Conservation (phyloP, 2,329 filamentous ascomycete genomes). For the Fusarium decemcellulare region DNA sequence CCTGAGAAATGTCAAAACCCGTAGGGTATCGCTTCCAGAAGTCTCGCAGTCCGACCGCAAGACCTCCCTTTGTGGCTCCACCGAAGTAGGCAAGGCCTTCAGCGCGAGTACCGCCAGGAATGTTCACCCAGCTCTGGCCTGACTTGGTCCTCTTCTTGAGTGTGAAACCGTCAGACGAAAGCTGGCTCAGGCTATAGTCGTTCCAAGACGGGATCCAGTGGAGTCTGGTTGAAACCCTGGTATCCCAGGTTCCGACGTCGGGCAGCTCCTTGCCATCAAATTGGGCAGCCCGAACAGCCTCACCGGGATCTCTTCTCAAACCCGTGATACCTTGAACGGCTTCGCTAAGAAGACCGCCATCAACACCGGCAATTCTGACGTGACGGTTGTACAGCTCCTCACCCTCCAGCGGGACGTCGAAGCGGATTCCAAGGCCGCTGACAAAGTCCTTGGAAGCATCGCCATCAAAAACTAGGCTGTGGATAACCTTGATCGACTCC, state of each 20-base stretch:
- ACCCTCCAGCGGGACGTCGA: constrained; percentile 66
- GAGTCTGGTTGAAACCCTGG: constrained; percentile 60
- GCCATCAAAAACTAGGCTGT: constrained; percentile 70
- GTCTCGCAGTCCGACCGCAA: constrained; percentile 70
- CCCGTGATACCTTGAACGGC: constrained; percentile 73
- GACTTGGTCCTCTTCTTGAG: constrained; percentile 72
- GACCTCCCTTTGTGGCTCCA: constrained; percentile 68
- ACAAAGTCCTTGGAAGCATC: constrained; percentile 65
- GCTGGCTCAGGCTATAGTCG: constrained; percentile 69
- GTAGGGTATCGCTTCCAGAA: constrained; percentile 77
- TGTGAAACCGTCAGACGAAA: constrained; percentile 72
- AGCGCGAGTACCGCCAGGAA: constrained; percentile 68
- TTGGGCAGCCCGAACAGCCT: constrained; percentile 63
- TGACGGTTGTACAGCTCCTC: constrained; percentile 72
- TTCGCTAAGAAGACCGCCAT: constrained; percentile 70
- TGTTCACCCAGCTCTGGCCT: constrained; percentile 71
- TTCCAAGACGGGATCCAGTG: constrained; percentile 72
- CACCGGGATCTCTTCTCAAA: constrained; percentile 67
- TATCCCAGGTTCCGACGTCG: constrained; percentile 61
- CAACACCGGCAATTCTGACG: constrained; percentile 67
- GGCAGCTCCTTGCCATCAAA: constrained; percentile 62
- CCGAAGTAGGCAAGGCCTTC: constrained; percentile 72
- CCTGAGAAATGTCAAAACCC: constrained; percentile 67
- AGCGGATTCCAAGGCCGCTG: constrained; percentile 67
- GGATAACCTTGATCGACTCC: constrained; percentile 66